Evolutionary conservation across 2,329 filamentous ascomycete species (phyloP).

Genomic region (Capronia coronata): DNA sequence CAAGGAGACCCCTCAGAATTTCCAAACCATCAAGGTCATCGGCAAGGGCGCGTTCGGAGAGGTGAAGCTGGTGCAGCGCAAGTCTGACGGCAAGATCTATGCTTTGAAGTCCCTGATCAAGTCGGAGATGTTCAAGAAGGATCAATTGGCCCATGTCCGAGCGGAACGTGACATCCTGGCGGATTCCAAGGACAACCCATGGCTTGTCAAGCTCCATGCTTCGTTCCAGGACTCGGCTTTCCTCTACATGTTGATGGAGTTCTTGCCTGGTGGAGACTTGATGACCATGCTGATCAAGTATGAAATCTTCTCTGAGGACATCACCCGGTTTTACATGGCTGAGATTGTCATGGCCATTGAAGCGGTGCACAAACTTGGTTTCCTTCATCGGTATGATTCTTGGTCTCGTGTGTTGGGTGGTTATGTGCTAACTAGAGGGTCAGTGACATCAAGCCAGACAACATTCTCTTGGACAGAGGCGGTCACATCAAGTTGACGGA

Average conservation of each 20-base stretch:
- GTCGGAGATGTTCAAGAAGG: conserved; percentile 99
- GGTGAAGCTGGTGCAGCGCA: conserved; percentile 94
- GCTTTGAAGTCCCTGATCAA: conserved; percentile 98
- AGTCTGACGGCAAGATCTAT: conserved; percentile 93
- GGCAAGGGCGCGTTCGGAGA: conserved; percentile 98
- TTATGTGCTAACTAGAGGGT: conserved; percentile 27
- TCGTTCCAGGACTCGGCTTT: conserved; percentile 97
- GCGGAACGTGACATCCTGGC: conserved; percentile 96
- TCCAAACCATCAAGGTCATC: conserved; percentile 94
- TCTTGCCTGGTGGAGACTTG: conserved; percentile 91
- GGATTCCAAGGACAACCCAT: conserved; percentile 92
- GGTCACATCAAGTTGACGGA: conserved; percentile 98
- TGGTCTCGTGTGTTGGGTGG: neutral
- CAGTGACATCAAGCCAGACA: conserved; percentile 98
- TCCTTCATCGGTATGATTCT: conserved; percentile 86
- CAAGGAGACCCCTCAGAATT: conserved; percentile 88
- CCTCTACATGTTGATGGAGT: conserved; percentile 99
- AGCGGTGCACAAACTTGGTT: conserved; percentile 93
- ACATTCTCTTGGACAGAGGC: conserved; percentile 89
- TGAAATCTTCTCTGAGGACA: conserved; percentile 98
- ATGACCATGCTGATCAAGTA: conserved; percentile 99
- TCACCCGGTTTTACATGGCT: conserved; percentile 98
- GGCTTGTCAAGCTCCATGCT: conserved; percentile 97
- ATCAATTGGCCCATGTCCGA: conserved; percentile 93
- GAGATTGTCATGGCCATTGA: conserved; percentile 98